phyloP scores from a whole-genome alignment of 768 basidiomycete genomes.

The Brasilioporus rufonigricans region DNA sequence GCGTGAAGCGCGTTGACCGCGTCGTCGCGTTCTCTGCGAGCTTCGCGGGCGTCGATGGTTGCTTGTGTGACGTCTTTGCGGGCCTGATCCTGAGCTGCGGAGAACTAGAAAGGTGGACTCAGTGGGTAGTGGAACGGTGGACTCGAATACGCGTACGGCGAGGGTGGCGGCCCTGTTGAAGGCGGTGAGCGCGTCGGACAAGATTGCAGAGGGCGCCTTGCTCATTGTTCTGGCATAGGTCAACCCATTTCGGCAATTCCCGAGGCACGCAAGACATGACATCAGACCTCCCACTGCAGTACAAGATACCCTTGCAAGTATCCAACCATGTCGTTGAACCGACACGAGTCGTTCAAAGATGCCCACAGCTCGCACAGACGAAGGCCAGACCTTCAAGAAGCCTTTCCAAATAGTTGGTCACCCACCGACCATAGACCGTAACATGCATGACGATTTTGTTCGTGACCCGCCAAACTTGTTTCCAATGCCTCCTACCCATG shows the following conservation, averaged over 20 bases:
- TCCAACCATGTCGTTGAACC: neutral
- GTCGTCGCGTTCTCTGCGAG: conserved; percentile 50
- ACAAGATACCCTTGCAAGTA: neutral
- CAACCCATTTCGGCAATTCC: conserved; percentile 23
- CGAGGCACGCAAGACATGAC: conserved; percentile 12
- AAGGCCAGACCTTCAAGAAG: conserved; percentile 28
- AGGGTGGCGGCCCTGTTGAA: conserved; percentile 40
- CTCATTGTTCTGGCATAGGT: conserved; percentile 21
- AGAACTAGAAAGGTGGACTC: conserved; percentile 39
- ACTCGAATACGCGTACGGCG: conserved; percentile 34
- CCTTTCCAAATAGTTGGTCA: conserved; percentile 25
- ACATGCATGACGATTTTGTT: conserved; percentile 37
- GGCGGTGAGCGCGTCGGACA: conserved; percentile 41
- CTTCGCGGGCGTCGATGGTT: conserved; percentile 43
- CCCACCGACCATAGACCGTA: conserved; percentile 25
- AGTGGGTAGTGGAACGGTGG: neutral
- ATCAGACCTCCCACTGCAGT: neutral
- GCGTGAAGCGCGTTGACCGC: conserved; percentile 45
- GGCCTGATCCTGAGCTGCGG: conserved; percentile 54
- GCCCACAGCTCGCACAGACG: conserved; percentile 8
- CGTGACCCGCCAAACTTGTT: conserved; percentile 22
- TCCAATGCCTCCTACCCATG: neutral
- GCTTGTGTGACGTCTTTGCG: conserved; percentile 52
- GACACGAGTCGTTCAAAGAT: conserved; percentile 2
- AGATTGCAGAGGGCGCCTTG: conserved; percentile 34